Evolutionary conservation across 805 yeast species (phyloP).

Genomic region (Ogataea polymorpha): DNA sequence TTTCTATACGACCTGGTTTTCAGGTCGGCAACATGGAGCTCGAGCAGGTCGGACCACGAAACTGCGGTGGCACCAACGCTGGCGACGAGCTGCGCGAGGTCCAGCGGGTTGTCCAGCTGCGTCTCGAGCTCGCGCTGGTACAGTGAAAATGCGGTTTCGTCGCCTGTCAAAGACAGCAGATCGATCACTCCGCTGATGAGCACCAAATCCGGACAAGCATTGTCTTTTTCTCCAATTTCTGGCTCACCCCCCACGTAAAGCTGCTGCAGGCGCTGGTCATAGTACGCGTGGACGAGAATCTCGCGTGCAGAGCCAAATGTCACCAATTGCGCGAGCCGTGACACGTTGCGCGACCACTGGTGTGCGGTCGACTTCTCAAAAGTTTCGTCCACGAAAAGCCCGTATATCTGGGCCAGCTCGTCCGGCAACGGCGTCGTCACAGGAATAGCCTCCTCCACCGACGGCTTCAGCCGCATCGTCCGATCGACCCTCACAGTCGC

Average conservation of each 20-base stretch:
- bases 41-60: constrained; percentile 28
- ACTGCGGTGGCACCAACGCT: constrained; percentile 8
- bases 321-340: constrained; percentile 41
- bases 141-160: constrained; percentile 15
- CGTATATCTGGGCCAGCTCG: background rate
- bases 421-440: background rate
- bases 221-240: background rate
- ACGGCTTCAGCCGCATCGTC: constrained; percentile 7
- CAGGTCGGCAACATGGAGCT: constrained; percentile 48
- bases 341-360: constrained; percentile 42
- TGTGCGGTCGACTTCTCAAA: constrained; percentile 18
- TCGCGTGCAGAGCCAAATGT: constrained; percentile 58
- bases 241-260: no score
- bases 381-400: background rate
- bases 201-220: constrained; percentile 28
- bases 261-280: constrained; percentile 27
- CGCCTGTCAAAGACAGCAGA: constrained; percentile 33
- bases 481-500: constrained; percentile 3
- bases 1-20: constrained; percentile 51
- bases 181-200: constrained; percentile 67
- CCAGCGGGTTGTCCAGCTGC: constrained; percentile 11
- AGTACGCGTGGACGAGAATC: constrained; percentile 51
- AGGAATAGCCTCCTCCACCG: no score
- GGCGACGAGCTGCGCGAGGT: constrained; percentile 21
- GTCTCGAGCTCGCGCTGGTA: constrained; percentile 22